Conservation (phyloP, 345 rosid species). For the Zanthoxylum bungeanum region DNA sequence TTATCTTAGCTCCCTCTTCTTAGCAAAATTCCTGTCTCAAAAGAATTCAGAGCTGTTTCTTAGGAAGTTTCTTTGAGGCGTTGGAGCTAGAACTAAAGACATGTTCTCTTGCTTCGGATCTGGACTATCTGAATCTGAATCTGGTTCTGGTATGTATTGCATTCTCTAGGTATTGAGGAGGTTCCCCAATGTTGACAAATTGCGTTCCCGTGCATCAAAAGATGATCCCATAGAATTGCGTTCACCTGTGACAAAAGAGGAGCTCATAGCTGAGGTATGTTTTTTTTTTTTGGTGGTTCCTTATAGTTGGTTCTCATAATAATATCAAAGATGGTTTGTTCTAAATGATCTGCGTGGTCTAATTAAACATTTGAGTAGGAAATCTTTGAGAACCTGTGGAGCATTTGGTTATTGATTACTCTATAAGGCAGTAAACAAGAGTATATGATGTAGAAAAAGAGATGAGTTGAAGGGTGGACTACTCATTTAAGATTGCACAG, state of each 20-base stretch:
- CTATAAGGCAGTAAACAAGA: too few relatives aligned
- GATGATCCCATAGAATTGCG: conserved; percentile 71
- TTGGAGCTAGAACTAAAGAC: not conserved
- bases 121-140: conserved; percentile 7
- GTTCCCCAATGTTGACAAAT: conserved; percentile 54
- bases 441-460: too few relatives aligned
- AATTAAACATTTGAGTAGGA: too few relatives aligned
- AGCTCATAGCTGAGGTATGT: conserved; percentile 69
- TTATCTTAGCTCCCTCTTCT: not conserved
- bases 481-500: too few relatives aligned
- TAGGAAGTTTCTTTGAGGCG: conserved; percentile 4
- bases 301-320: not conserved
- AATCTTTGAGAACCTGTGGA: too few relatives aligned
- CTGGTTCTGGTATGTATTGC: not conserved
- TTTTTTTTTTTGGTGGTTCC: not conserved
- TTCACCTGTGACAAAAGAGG: conserved; percentile 69
- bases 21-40: not conserved
- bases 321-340: not conserved
- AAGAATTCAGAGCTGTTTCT: not conserved
- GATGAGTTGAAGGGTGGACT: too few relatives aligned
- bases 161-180: conserved; percentile 54
- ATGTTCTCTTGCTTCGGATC: not conserved
- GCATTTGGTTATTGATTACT: too few relatives aligned
- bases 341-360: not conserved
- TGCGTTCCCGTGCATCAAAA: conserved; percentile 61